phyloP scores from a whole-genome alignment of 352 stramenopile species.

The Globisporangium solare region DNA sequence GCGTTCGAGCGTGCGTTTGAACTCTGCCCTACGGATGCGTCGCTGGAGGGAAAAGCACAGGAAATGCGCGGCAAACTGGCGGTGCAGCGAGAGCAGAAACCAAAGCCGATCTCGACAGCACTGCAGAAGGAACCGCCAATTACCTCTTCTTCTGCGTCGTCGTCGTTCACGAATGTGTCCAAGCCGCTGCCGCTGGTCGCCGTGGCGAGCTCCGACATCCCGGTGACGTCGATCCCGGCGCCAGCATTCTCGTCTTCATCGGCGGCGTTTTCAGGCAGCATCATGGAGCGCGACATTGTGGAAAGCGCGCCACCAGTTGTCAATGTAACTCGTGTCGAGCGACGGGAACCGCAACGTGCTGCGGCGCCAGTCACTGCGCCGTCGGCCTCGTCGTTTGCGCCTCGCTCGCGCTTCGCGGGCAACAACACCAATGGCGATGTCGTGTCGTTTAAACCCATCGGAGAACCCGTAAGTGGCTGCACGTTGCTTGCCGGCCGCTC shows the following conservation, averaged over 20 bases:
- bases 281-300: slow-evolving; percentile 56
- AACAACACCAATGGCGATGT: slow-evolving; percentile 66
- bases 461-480: slow-evolving; percentile 54
- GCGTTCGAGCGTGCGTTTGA: slow-evolving; percentile 68
- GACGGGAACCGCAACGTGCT: slow-evolving; percentile 1
- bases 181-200: background rate
- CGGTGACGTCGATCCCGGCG: slow-evolving; percentile 8
- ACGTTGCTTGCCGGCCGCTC: background rate
- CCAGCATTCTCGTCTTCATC: slow-evolving; percentile 25
- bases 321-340: background rate
- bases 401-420: slow-evolving; percentile 50
- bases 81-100: background rate
- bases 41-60: slow-evolving; percentile 55
- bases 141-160: background rate
- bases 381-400: slow-evolving; percentile 15
- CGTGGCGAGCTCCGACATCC: background rate
- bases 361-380: background rate
- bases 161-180: slow-evolving; percentile 13
- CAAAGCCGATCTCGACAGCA: slow-evolving; percentile 11
- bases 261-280: slow-evolving; percentile 63
- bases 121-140: slow-evolving; percentile 1
- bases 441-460: slow-evolving; percentile 65
- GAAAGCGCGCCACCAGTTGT: slow-evolving; percentile 16
- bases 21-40: slow-evolving; percentile 61
- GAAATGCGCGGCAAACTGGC: slow-evolving; percentile 47